Conservation (phyloP, 345 rosid species). For the Citrus mangshanensis region DNA sequence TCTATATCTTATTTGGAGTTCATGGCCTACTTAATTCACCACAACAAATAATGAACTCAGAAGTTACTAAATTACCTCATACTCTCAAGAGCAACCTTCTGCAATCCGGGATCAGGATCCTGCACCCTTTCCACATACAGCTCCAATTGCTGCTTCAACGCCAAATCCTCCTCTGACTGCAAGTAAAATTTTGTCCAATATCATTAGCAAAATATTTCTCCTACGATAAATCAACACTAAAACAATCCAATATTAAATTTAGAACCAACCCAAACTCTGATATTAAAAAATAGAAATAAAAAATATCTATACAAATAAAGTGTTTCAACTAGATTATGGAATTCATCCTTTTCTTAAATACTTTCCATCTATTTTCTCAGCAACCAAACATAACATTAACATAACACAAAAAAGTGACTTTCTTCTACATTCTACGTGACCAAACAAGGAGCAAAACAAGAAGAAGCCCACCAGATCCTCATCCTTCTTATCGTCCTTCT, state of each 20-base stretch:
- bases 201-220: not conserved
- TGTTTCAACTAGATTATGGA: not conserved
- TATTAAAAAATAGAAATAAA: not conserved
- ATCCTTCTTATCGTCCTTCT: constrained; percentile 88
- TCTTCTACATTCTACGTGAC: not conserved
- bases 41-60: constrained; percentile 3
- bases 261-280: not conserved
- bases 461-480: constrained; percentile 69
- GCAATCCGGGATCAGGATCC: constrained; percentile 81
- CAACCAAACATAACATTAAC: not conserved
- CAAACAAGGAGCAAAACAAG: not conserved
- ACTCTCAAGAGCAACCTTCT: constrained; percentile 90
- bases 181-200: constrained; percentile 6
- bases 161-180: constrained; percentile 94
- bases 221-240: not conserved
- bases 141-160: constrained; percentile 90
- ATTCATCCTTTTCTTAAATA: not conserved
- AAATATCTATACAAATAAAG: not conserved
- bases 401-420: not conserved
- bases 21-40: not conserved
- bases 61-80: constrained; percentile 57
- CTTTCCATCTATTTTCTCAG: not conserved
- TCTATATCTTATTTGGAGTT: not conserved
- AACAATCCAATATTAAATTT: not conserved
- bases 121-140: constrained; percentile 91